phyloP scores from a whole-genome alignment of 441 rosid genomes.

The Syzygium malaccense region DNA sequence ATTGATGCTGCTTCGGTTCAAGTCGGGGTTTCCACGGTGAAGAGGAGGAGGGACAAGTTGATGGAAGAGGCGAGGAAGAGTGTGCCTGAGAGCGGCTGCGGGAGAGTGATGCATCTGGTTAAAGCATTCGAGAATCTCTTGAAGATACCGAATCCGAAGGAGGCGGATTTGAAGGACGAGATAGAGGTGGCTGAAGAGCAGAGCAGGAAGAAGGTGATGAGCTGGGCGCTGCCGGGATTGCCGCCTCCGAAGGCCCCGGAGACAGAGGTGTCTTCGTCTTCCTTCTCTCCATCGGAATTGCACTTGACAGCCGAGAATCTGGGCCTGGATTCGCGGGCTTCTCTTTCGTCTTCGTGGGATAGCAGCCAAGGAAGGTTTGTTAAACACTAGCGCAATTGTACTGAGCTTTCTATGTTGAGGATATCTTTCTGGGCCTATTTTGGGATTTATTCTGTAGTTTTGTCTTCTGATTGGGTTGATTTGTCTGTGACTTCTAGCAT shows the following conservation, averaged over 20 bases:
- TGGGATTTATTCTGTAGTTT: conserved; percentile 2
- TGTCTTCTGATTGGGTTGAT: background rate
- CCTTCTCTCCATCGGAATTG: conserved; percentile 48
- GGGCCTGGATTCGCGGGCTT: conserved; percentile 52
- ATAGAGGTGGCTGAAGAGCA: conserved; percentile 18
- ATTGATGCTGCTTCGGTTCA: conserved; percentile 4
- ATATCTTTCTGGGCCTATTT: background rate
- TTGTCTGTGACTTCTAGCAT: conserved; percentile 21
- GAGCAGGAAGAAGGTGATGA: conserved; percentile 31
- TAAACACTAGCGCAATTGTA: background rate
- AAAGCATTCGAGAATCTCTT: conserved; percentile 68
- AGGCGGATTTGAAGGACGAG: conserved; percentile 16
- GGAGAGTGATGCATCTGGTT: conserved; percentile 77
- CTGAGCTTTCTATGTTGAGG: background rate
- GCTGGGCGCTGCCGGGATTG: conserved; percentile 72
- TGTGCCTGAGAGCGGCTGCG: conserved; percentile 38
- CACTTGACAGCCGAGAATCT: conserved; percentile 63
- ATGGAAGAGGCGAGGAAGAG: conserved; percentile 63
- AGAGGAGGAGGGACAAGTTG: conserved; percentile 69
- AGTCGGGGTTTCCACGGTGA: conserved; percentile 34
- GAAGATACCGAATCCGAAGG: conserved; percentile 33
- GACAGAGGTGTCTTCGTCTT: conserved; percentile 12
- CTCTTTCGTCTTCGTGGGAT: conserved; percentile 71
- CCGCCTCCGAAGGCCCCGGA: conserved; percentile 28
- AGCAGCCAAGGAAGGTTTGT: conserved; percentile 59